Percentiles rank a stretch among this genome's conserved stretches.
Conservation (phyloP, 176 grass and related monocot species). For the Ampelocalamus luodianensis region DNA sequence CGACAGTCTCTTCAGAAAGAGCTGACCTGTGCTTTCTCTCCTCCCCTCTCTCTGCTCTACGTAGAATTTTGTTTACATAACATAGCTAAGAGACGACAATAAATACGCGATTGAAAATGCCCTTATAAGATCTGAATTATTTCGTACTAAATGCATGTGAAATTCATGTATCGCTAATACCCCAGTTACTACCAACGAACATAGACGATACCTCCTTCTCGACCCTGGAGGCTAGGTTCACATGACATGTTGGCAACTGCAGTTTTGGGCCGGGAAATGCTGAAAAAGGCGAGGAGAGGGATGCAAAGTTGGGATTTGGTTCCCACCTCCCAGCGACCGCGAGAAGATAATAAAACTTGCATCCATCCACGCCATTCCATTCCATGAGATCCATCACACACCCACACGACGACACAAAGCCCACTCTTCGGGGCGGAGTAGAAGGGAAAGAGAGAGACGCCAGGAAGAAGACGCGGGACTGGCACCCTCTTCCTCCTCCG, state of each 20-base stretch:
- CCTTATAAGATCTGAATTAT: no score
- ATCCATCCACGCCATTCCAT: conserved; percentile 23
- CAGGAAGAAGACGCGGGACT: conserved; percentile 8
- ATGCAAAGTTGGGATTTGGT: conserved; percentile 19
- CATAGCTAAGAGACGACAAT: no score
- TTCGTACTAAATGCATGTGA: no score
- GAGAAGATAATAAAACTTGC: conserved; percentile 32
- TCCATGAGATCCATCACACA: conserved; percentile 38
- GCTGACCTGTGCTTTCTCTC: no score
- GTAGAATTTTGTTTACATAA: no score
- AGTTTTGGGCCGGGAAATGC: background rate
- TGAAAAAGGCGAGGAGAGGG: background rate
- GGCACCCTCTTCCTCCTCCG: conserved; percentile 32
- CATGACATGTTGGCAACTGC: background rate
- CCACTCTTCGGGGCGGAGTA: background rate
- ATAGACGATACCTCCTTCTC: no score
- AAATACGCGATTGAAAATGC: no score
- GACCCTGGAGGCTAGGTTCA: no score
- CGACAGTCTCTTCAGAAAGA: no score
- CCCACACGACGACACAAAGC: background rate
- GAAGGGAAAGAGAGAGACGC: background rate
- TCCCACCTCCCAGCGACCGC: background rate
- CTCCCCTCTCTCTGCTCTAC: no score
- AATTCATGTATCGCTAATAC: no score
- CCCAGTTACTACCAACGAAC: no score